Conservation (phyloP, 495 filamentous ascomycete species). For the Aspergillus hancockii region DNA sequence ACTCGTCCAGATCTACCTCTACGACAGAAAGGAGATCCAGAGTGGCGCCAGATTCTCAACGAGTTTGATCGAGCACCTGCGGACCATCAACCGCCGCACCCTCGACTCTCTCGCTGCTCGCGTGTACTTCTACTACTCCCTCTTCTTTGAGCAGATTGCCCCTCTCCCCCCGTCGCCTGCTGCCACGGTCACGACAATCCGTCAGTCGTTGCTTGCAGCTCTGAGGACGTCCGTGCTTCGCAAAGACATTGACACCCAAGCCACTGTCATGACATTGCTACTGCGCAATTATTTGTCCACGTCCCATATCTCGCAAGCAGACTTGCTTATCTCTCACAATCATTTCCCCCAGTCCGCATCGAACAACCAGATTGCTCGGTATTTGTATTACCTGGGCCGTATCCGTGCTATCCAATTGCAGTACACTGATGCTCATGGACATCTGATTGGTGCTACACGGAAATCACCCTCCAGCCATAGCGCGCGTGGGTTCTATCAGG, state of each 20-base stretch:
- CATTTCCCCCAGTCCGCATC: constrained; percentile 89
- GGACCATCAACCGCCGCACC: constrained; percentile 87
- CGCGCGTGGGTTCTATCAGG: constrained; percentile 91
- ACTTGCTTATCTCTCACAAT: constrained; percentile 91
- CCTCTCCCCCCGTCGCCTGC: constrained; percentile 85
- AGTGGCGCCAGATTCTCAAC: constrained; percentile 81
- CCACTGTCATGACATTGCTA: constrained; percentile 88
- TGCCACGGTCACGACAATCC: constrained; percentile 80
- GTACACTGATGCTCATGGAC: constrained; percentile 95
- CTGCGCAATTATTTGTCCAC: constrained; percentile 96
- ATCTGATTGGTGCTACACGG: constrained; percentile 85
- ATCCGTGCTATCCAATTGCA: constrained; percentile 94
- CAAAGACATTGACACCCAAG: constrained; percentile 95
- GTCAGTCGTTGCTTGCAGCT: constrained; percentile 81
- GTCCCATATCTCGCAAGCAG: constrained; percentile 95
- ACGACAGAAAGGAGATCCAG: constrained; percentile 78
- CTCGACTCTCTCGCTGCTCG: constrained; percentile 91
- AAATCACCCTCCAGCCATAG: constrained; percentile 89
- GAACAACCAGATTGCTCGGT: constrained; percentile 96
- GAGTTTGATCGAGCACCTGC: constrained; percentile 77
- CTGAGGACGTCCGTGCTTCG: constrained; percentile 90
- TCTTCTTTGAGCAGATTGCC: constrained; percentile 87
- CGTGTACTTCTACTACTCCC: constrained; percentile 95
- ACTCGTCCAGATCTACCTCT: constrained; percentile 83
- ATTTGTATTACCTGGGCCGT: constrained; percentile 92